Base-by-base conservation (phyloP, 176 grass and related monocot genomes). In the Cenchrus fungigraminus region DNA sequence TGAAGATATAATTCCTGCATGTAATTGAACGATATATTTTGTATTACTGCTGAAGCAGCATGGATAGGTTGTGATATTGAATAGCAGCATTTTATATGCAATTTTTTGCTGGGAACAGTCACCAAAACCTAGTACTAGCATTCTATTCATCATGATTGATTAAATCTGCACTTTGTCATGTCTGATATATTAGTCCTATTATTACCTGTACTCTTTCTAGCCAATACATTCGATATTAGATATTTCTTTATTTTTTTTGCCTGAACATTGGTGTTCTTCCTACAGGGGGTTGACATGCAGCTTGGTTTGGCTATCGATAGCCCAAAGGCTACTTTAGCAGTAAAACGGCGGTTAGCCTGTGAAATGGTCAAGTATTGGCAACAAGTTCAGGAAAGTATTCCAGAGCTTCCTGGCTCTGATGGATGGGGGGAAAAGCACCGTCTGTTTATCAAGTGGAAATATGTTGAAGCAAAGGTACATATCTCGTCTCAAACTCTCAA, bases 301-400 rank as follows among this genome's bases (percentile, higher is more conserved):
- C 97, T 99, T 85, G 97, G 97, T 59, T 85, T 99, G 57, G 97
- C 97, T 89, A 94, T 97, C 76, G 97, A 97, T 68, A 99, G 92
- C 49, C 90, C 94, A 73, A 99, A 99, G 68, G 97, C 97, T 57
- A 97, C 97, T 58, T 82, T 97, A 79, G 94, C 97, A 76, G 97
- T 99, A 75, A 99, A 99, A 88, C 89, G 97, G 8, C 90, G 97
- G 17, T 84, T 99, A 81, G 97, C 97, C 74, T 99, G 97, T 55
- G 97, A 99, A 82, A 99, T 99, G 94, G 92, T 96, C 8, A 99
- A 96, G 47, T 99, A 94, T 66, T 99, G 97, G 97, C 74, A 92
- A 34, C 97, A 99, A 89, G 86, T 91, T 80, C 94, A 94, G 57
- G 92, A 92, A 47, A 92, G 69, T 71, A 96, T 99, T 71, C 86